These are phyloP conservation scores for Melanogaster broomeanus DNA, from an alignment of 768 basidiomycete species.

Conservation along the genomic window DNA sequence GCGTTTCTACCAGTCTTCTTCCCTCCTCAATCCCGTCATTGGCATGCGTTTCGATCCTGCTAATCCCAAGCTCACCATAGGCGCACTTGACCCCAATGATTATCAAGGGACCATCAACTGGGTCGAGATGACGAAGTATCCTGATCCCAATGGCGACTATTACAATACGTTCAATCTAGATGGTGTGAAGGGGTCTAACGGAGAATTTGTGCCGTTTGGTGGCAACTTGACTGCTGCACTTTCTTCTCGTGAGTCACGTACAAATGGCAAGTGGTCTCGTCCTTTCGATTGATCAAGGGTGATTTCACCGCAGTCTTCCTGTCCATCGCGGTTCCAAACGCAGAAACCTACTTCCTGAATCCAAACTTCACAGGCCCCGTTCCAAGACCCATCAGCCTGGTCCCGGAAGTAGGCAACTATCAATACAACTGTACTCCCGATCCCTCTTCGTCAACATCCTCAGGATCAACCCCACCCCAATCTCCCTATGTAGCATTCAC, in stretches of 20 bases:
- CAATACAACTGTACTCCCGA: conserved; percentile 18
- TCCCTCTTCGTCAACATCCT: not conserved
- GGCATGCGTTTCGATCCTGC: conserved; percentile 30
- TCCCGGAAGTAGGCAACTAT: not conserved
- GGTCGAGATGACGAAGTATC: conserved; percentile 23
- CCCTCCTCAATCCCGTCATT: conserved; percentile 31
- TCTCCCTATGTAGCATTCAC: conserved; percentile 26
- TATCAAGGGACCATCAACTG: conserved; percentile 34
- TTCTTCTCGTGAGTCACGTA: conserved; percentile 23
- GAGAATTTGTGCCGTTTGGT: conserved; percentile 21
- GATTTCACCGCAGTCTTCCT: conserved; percentile 11
- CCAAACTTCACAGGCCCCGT: conserved; percentile 24
- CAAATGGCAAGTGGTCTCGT: not conserved
- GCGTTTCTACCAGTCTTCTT: conserved; percentile 18
- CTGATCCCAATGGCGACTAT: conserved; percentile 15
- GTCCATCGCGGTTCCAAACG: conserved; percentile 19
- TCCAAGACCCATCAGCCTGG: conserved; percentile 4
- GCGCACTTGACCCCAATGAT: conserved; percentile 31
- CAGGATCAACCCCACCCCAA: not conserved
- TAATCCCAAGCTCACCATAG: conserved; percentile 33
- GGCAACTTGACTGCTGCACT: conserved; percentile 19
- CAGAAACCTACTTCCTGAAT: conserved; percentile 16
- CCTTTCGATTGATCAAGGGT: not conserved
- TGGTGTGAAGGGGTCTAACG: conserved; percentile 32
- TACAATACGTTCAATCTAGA: conserved; percentile 25